A percentile compares a stretch with the other conserved stretches of the same genome.
These are phyloP conservation scores for Clarireedia sp. DNA, from an alignment of 2,329 filamentous ascomycete genomes.

Conservation along the genomic window DNA sequence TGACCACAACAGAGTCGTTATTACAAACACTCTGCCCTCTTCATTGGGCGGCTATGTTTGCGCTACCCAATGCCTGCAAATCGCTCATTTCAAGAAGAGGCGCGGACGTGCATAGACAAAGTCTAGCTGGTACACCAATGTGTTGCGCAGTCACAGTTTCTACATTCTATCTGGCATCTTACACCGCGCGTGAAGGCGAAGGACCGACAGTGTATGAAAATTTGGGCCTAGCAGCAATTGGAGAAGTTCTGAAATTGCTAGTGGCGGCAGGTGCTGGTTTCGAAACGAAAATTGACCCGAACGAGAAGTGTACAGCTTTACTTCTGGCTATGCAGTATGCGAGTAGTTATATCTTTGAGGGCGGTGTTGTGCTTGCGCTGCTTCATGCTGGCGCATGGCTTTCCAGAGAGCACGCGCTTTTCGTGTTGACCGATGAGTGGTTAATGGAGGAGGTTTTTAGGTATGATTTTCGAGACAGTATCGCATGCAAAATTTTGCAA, in stretches of 20 bases:
- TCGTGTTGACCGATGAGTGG: background rate
- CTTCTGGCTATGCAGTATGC: too few species aligned
- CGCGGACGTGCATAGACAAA: background rate
- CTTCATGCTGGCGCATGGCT: too few species aligned
- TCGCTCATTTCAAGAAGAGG: background rate
- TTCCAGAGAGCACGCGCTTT: background rate
- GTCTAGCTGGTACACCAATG: background rate
- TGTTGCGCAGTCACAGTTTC: background rate
- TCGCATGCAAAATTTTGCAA: accelerated
- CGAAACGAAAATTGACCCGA: background rate
- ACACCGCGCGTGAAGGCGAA: too few species aligned
- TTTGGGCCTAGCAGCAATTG: background rate
- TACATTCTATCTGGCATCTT: background rate
- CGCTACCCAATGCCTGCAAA: background rate
- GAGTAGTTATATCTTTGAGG: too few species aligned
- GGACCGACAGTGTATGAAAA: too few species aligned
- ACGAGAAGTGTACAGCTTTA: background rate
- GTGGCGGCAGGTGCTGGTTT: background rate
- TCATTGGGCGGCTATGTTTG: background rate
- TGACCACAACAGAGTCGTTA: background rate
- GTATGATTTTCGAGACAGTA: too few species aligned
- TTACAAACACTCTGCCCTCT: background rate
- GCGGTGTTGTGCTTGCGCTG: too few species aligned
- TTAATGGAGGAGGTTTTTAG: too few species aligned
- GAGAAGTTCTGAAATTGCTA: background rate